A percentile compares a stretch with the other conserved stretches of the same genome.
Conservation (phyloP, 1,284 basidiomycete species). For the Fomitiporia mediterranea region DNA sequence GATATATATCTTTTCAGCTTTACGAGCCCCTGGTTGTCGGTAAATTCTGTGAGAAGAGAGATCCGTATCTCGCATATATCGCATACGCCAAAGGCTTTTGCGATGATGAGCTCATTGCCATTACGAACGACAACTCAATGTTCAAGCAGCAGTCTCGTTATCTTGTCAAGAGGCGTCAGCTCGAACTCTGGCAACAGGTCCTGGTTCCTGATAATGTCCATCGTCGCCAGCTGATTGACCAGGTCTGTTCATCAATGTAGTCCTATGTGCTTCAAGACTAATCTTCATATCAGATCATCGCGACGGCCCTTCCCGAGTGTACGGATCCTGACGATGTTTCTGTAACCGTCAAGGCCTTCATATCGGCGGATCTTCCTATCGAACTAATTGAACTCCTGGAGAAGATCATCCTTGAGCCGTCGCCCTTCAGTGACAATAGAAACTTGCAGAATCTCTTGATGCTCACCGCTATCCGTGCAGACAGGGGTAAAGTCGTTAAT, state of each 20-base stretch:
- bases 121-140: slow-evolving; percentile 99
- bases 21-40: slow-evolving; percentile 97
- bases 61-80: slow-evolving; percentile 98
- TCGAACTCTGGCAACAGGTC: slow-evolving; percentile 97
- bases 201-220: slow-evolving; percentile 88
- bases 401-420: slow-evolving; percentile 97
- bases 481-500: slow-evolving; percentile 97
- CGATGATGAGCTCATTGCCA: slow-evolving; percentile 94
- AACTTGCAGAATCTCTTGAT: slow-evolving; percentile 94
- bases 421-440: slow-evolving; percentile 96
- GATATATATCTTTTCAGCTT: slow-evolving; percentile 42
- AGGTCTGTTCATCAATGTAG: slow-evolving; percentile 43
- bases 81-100: slow-evolving; percentile 99
- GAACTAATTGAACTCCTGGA: slow-evolving; percentile 97
- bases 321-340: slow-evolving; percentile 99
- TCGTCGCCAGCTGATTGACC: slow-evolving; percentile 92
- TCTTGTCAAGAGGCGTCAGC: slow-evolving; percentile 92
- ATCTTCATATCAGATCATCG: slow-evolving; percentile 57
- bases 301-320: slow-evolving; percentile 94
- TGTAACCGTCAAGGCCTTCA: slow-evolving; percentile 97
- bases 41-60: slow-evolving; percentile 99
- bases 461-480: slow-evolving; percentile 94
- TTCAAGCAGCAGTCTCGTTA: slow-evolving; percentile 99
- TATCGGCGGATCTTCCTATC: slow-evolving; percentile 94
- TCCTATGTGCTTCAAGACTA: neutral